Evolutionary conservation across 345 rosid species (phyloP).

Genomic region (Hibiscus trionum): DNA sequence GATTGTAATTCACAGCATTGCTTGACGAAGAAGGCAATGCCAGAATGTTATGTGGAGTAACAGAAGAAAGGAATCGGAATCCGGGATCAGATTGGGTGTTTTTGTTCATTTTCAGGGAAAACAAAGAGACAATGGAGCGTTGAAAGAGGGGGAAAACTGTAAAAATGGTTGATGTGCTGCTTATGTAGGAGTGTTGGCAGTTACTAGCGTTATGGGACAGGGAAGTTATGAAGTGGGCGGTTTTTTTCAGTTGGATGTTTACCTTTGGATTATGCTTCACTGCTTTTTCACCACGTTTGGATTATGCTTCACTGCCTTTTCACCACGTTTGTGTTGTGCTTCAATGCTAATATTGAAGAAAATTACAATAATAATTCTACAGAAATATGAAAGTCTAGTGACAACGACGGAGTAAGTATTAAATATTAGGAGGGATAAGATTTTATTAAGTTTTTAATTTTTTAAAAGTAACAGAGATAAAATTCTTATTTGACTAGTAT

Average conservation of each 20-base stretch:
- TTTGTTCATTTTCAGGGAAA: slow-evolving; percentile 14
- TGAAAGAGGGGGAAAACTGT: slow-evolving; percentile 10
- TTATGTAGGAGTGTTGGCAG: slow-evolving; percentile 34
- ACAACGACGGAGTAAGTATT: too few relatives aligned
- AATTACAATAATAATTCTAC: too few relatives aligned
- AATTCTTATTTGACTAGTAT: too few relatives aligned
- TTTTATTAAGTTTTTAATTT: too few relatives aligned
- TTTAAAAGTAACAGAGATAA: too few relatives aligned
- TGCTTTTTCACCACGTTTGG: not conserved
- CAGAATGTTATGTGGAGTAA: slow-evolving; percentile 15
- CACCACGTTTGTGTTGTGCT: too few relatives aligned
- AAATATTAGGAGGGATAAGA: too few relatives aligned
- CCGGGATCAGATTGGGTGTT: slow-evolving; percentile 20
- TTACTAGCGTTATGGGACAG: slow-evolving; percentile 15
- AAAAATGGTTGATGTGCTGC: slow-evolving; percentile 17
- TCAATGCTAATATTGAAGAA: too few relatives aligned
- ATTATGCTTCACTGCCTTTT: not conserved
- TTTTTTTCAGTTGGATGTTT: slow-evolving; percentile 25
- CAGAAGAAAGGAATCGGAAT: slow-evolving; percentile 19
- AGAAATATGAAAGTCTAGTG: too few relatives aligned
- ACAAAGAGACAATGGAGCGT: not conserved
- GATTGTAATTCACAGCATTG: slow-evolving; percentile 16
- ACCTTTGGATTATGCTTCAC: not conserved
- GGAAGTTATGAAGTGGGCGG: slow-evolving; percentile 19
- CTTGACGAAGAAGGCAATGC: slow-evolving; percentile 24